Base-by-base conservation (phyloP, 2,329 filamentous ascomycete species). In the Pyrenophora tritici-repentis region DNA sequence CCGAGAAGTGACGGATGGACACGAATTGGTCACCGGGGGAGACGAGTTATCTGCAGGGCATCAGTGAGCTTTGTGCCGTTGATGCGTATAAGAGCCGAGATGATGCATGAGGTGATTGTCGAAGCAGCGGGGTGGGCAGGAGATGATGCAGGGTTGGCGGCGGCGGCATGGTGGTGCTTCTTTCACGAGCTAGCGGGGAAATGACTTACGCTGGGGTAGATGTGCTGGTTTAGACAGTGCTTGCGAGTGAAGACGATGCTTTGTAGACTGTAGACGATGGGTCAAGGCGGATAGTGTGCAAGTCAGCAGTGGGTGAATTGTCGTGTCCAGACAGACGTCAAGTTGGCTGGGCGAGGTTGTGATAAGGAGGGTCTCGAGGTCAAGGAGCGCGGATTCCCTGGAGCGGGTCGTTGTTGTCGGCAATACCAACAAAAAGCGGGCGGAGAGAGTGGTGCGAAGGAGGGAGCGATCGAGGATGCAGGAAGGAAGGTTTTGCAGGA, bases 381-480 rank as follows among this genome's bases (percentile, higher is more conserved):
- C 66, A 73, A 72, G 68, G 69, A 72, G 71, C 57, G 63, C 68
- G 64, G 66, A 60, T 73, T 73, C 71, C 71, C 68, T 65, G 59
- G 62, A 43, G 54, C 52, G 67, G 65, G 66, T 50, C 48, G 68
- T 55, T 54, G 68, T 55, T 54, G 54, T 57, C 42, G 58, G 53
- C 55, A 59, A 51, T 61, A 63, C 59, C 55, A 62, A 60, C 66
- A 64, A 56, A 64, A 67, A 59, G 59, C 56, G 60, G 67, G 54
- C 45, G 62, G 67, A 72, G 67, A 57, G 70, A 71, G 66, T 63
- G 70, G 62, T 63, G 56, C 59, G 67, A 72, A 72, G 65, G 70
- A 72, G 65, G 66, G 66, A 72, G 71, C 68, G 68, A 69, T 67
- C 46, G 66, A 56, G 58, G 49, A 38, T 22, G 58, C 62, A 59